These are phyloP conservation scores for Lentinula detonsa DNA, from an alignment of 768 basidiomycete species.

Conservation along the genomic window DNA sequence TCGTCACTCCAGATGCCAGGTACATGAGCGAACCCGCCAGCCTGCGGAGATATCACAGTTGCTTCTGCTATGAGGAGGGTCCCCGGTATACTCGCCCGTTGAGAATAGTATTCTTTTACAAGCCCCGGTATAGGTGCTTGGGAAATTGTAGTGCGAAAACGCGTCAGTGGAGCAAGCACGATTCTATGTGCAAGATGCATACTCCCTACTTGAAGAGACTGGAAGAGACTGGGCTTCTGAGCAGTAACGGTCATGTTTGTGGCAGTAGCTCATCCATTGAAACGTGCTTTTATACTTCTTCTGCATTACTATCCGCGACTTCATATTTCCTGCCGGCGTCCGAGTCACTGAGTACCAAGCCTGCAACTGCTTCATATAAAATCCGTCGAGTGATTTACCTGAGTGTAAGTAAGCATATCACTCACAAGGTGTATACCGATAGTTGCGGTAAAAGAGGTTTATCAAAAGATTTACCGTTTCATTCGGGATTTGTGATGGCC, in stretches of 20 bases:
- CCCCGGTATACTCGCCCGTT: constrained; percentile 29
- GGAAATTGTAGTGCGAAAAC: constrained; percentile 16
- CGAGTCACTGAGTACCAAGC: too few relatives aligned
- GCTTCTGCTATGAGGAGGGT: constrained; percentile 42
- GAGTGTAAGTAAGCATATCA: too few relatives aligned
- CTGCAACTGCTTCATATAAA: too few relatives aligned
- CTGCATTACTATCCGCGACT: neutral
- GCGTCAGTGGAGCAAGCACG: constrained; percentile 30
- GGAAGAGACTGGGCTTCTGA: constrained; percentile 18
- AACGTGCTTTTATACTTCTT: neutral
- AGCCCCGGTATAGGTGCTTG: constrained; percentile 23
- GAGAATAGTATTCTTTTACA: constrained; percentile 29
- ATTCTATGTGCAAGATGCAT: constrained; percentile 26
- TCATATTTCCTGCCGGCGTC: too few relatives aligned
- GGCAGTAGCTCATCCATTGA: neutral
- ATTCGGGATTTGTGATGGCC: neutral
- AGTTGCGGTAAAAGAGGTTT: neutral
- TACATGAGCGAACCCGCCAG: constrained; percentile 24
- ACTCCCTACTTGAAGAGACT: constrained; percentile 23
- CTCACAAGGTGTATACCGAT: neutral
- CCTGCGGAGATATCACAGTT: constrained; percentile 26
- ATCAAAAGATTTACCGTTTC: neutral
- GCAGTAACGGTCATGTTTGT: neutral
- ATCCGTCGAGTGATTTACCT: too few relatives aligned
- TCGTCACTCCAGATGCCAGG: constrained; percentile 46